Base-by-base conservation (phyloP, 306 rosid genomes). In the Trichosanthes cucumerina region DNA sequence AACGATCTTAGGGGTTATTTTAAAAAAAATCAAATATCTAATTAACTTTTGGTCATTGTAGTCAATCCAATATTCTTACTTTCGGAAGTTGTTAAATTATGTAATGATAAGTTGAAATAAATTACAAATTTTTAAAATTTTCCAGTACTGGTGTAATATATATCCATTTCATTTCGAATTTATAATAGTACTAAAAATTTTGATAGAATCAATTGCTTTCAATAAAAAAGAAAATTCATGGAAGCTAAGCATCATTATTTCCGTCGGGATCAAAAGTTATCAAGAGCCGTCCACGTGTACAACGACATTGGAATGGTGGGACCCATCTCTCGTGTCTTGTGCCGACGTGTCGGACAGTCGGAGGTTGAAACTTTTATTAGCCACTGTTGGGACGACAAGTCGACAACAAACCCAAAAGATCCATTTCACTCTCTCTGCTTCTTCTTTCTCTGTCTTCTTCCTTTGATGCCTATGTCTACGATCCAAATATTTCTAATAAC, bases 401-500 rank as follows among this genome's bases (percentile, higher is more conserved):
- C 34, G 75, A 69, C 54, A 12, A 21, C 53, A 21, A n/a, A 69
- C 75, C 47, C 7, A 18, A 66, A 19, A 19, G 9, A n/a, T 38
- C 73, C 12, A 43, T 43, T 0, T 69, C 54, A 26, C 33, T 41
- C 49, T n/a, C 10, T 11, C n/a, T 66, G 10, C 16, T 9, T n/a
- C n/a, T 23, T 11, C 34, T 4, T 69, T 4, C 11, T 44, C 6
- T 34, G 76, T 71, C 39, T 24, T 16, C 21, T 12, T 21, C 38
- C 56, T 71, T 71, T 71, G 76, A 71, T 71, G 57, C 76, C 23
- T 9, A 72, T 72, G 6, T 72, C 15, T 72, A 72, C 43, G 43
- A 47, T 47, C 77, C 43, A 72, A 24, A 72, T 70, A 7, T 39
- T 39, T 39, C 9, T 1, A 9, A n/a, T 6, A 11, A 34, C 14